These are phyloP conservation scores for Fragaria ananassa DNA, from an alignment of 306 rosid genomes.

Conservation along the genomic window DNA sequence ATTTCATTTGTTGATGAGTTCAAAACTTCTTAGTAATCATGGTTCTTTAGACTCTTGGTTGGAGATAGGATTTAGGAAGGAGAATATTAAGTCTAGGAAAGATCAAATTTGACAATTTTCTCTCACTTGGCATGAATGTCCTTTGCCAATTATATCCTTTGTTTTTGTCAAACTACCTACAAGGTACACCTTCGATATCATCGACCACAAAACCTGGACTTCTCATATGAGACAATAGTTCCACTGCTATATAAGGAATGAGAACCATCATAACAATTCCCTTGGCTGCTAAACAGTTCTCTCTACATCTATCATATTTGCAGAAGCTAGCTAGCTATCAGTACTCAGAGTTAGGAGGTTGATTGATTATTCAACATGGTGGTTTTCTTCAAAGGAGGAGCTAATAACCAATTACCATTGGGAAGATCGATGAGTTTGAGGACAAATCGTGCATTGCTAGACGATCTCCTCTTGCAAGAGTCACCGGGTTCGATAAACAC, in stretches of 20 bases:
- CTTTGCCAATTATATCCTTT: neutral
- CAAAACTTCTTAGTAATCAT: slow-evolving; percentile 1
- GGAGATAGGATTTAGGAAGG: slow-evolving; percentile 8
- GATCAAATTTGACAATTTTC: neutral
- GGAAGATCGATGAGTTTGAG: slow-evolving; percentile 1
- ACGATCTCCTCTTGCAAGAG: slow-evolving; percentile 16
- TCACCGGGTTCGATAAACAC: slow-evolving; percentile 21
- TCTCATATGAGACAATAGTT: neutral
- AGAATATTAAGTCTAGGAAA: slow-evolving; percentile 1
- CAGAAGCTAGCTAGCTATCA: neutral
- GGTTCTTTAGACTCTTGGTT: neutral
- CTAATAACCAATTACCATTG: neutral
- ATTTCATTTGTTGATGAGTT: neutral
- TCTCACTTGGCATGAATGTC: neutral
- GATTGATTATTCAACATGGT: neutral
- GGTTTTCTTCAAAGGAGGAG: slow-evolving; percentile 1
- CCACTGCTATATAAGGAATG: neutral
- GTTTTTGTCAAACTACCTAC: slow-evolving; percentile 10
- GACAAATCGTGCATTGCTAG: slow-evolving; percentile 2
- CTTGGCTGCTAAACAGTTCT: neutral
- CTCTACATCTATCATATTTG: neutral
- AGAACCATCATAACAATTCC: slow-evolving; percentile 1
- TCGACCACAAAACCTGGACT: neutral
- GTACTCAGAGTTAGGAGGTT: neutral
- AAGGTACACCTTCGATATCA: neutral